phyloP scores from a whole-genome alignment of 768 basidiomycete genomes.

The Kwoniella bestiolae region DNA sequence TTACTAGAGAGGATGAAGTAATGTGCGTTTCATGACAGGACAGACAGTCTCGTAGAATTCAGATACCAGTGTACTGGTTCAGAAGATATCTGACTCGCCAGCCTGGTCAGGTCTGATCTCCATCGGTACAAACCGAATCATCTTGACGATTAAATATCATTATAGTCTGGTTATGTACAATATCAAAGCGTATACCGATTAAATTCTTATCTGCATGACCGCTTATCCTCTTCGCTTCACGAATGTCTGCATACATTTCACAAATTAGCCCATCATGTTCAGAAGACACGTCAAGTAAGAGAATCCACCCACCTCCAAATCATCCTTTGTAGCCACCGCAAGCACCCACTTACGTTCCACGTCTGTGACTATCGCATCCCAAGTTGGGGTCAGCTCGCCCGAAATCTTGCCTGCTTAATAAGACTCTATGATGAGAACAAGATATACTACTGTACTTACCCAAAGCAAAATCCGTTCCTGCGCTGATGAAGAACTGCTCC shows the following conservation, averaged over 20 bases:
- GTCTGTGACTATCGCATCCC: conserved; percentile 74
- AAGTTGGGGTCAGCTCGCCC: not conserved
- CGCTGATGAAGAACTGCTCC: conserved; percentile 69
- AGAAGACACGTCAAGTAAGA: not conserved
- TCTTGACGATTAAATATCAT: too few species aligned
- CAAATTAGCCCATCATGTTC: not conserved
- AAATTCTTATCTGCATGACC: not conserved
- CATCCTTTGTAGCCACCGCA: conserved; percentile 53
- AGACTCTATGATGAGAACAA: not conserved
- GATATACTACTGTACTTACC: conserved; percentile 24
- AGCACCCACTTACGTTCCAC: conserved; percentile 55
- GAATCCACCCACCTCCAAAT: conserved; percentile 50
- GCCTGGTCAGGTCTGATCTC: too few species aligned
- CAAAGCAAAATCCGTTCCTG: conserved; percentile 44
- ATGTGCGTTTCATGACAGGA: too few species aligned
- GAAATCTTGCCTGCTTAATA: conserved; percentile 1
- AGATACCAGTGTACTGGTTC: too few species aligned
- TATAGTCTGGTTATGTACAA: too few species aligned
- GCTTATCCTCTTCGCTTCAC: conserved; percentile 48
- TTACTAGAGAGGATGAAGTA: too few species aligned
- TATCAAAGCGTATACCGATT: too few species aligned
- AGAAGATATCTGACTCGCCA: too few species aligned
- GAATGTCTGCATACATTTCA: conserved; percentile 40
- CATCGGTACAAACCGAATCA: too few species aligned
- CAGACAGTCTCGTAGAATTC: too few species aligned